phyloP scores from a whole-genome alignment of 805 yeast genomes.

The Teunomyces barrocoloradensis region DNA sequence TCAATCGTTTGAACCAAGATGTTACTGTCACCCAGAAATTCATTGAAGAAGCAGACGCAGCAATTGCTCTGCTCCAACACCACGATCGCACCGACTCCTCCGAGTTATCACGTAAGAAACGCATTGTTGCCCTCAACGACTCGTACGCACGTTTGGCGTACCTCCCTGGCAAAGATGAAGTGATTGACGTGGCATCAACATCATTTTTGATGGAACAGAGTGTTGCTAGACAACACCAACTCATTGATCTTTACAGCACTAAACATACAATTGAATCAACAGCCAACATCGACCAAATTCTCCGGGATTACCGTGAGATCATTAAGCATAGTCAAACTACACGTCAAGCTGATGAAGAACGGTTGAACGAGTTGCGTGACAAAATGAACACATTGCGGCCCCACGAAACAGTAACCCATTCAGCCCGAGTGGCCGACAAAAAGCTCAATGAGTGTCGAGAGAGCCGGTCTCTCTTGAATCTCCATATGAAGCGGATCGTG shows the following conservation, averaged over 20 bases:
- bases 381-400: background rate
- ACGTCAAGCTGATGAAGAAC: background rate
- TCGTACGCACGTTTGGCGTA: conserved; percentile 21
- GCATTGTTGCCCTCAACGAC: conserved; percentile 18
- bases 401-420: background rate
- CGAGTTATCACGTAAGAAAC: conserved; percentile 5
- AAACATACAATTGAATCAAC: background rate
- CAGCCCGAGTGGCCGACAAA: background rate
- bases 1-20: conserved; percentile 1
- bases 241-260: background rate
- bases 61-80: conserved; percentile 11
- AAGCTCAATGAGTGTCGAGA: conserved; percentile 1
- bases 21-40: conserved; percentile 12
- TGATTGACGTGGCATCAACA: conserved; percentile 26
- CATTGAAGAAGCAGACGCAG: conserved; percentile 21
- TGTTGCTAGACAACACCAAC: conserved; percentile 1
- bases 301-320: conserved; percentile 5
- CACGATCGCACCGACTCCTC: conserved; percentile 2
- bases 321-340: background rate
- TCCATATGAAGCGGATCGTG: conserved; percentile 16
- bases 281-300: background rate
- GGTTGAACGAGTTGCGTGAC: background rate
- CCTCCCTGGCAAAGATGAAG: conserved; percentile 27
- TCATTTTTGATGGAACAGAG: conserved; percentile 8
- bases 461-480: conserved; percentile 11